These are phyloP conservation scores for Mycena filopes DNA, from an alignment of 768 basidiomycete genomes.

Conservation along the genomic window DNA sequence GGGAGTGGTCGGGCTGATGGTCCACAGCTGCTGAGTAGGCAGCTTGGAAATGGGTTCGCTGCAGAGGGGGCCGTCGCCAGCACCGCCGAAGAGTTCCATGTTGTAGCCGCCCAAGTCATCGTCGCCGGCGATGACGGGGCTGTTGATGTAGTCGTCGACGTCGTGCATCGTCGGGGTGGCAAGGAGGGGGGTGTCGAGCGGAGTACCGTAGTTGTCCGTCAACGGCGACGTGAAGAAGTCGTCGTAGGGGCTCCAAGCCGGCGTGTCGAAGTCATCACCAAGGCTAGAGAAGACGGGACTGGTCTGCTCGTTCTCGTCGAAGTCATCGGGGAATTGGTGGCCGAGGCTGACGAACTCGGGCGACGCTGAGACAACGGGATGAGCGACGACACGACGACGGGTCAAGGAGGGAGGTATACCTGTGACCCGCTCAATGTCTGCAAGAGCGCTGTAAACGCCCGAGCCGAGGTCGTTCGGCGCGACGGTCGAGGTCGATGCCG, in stretches of 20 bases:
- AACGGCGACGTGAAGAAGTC: conserved; percentile 20
- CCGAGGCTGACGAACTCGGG: not conserved
- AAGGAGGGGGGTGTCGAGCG: conserved; percentile 16
- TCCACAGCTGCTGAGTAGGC: conserved; percentile 1
- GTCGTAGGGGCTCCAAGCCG: too few species aligned
- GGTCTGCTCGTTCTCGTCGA: not conserved
- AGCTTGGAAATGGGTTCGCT: not conserved
- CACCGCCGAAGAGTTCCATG: conserved; percentile 2
- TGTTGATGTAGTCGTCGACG: conserved; percentile 1
- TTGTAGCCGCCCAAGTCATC: not conserved
- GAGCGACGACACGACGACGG: not conserved
- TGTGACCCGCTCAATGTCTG: not conserved
- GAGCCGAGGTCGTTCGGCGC: not conserved
- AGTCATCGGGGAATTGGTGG: not conserved
- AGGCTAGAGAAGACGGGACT: not conserved
- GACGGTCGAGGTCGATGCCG: not conserved
- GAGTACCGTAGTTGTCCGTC: conserved; percentile 15
- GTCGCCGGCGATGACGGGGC: conserved; percentile 12
- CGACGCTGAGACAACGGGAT: not conserved
- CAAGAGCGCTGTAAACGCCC: not conserved
- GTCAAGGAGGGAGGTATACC: not conserved
- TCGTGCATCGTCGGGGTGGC: not conserved
- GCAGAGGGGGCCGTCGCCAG: not conserved
- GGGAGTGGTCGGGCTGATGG: conserved; percentile 22
- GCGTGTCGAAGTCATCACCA: not conserved